Conservation (phyloP, 2,329 filamentous ascomycete species). For the Chaetomiaceae sp. region DNA sequence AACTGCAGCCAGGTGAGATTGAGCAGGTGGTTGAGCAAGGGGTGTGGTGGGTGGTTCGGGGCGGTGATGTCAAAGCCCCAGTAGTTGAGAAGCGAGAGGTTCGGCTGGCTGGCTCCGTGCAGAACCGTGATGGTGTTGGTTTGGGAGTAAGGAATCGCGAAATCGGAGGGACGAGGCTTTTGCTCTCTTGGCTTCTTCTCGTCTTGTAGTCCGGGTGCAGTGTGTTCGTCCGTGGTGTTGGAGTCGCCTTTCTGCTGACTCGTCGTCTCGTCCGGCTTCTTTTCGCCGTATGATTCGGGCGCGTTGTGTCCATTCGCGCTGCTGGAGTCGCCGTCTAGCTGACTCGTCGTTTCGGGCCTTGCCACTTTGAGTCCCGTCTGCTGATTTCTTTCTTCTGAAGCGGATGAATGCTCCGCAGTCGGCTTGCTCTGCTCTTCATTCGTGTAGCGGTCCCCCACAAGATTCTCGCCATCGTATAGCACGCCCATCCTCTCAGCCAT, state of each 20-base stretch:
- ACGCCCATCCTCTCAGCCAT: conserved; percentile 87
- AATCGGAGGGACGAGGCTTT: conserved; percentile 38
- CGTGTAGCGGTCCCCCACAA: conserved; percentile 14
- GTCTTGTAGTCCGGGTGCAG: conserved; percentile 2
- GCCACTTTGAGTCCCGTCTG: not conserved
- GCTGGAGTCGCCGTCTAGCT: too few relatives aligned
- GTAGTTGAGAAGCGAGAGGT: conserved; percentile 80
- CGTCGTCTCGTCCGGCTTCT: not conserved
- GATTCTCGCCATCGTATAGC: conserved; percentile 46
- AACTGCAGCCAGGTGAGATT: conserved; percentile 90
- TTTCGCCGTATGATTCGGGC: too few relatives aligned
- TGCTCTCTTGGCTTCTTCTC: conserved; percentile 20
- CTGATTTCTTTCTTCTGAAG: not conserved
- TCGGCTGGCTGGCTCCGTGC: conserved; percentile 78
- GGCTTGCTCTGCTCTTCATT: conserved; percentile 1
- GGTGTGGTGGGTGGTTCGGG: conserved; percentile 62
- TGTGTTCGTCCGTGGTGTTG: conserved; percentile 18
- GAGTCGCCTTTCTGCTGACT: conserved; percentile 13
- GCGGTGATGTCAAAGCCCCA: conserved; percentile 74
- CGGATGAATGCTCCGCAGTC: not conserved
- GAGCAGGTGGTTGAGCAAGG: conserved; percentile 74
- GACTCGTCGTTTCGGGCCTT: too few relatives aligned
- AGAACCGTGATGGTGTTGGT: conserved; percentile 76
- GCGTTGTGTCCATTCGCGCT: too few relatives aligned
- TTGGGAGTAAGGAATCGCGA: conserved; percentile 58